phyloP scores from a whole-genome alignment of 768 basidiomycete genomes.

The Infundibulicybe gibba region DNA sequence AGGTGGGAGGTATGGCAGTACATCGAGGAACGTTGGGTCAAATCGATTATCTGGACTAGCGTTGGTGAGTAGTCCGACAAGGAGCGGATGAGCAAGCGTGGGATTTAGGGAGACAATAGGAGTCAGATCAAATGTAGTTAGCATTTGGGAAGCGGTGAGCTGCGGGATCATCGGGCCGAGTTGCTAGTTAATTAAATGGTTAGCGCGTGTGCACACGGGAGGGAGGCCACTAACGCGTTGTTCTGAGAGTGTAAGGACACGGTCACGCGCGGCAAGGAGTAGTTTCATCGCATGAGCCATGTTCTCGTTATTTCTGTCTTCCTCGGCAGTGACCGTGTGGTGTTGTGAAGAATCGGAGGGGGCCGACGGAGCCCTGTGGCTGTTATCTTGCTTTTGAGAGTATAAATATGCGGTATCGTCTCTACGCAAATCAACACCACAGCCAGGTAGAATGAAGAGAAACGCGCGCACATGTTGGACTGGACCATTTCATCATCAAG shows the following conservation, averaged over 20 bases:
- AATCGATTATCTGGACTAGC: conserved; percentile 29
- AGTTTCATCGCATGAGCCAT: conserved; percentile 65
- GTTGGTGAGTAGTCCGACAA: conserved; percentile 50
- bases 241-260: conserved; percentile 72
- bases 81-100: conserved; percentile 63
- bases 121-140: conserved; percentile 66
- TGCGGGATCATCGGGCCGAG: conserved; percentile 49
- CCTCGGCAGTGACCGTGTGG: conserved; percentile 29
- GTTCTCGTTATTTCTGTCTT: conserved; percentile 54
- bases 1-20: conserved; percentile 64
- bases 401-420: conserved; percentile 40
- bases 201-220: neutral
- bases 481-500: conserved; percentile 53
- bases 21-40: conserved; percentile 55
- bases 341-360: conserved; percentile 30
- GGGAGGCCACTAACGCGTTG: conserved; percentile 51
- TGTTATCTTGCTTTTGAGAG: conserved; percentile 27
- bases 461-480: conserved; percentile 35
- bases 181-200: conserved; percentile 28
- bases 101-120: conserved; percentile 68
- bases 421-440: conserved; percentile 19
- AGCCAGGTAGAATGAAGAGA: conserved; percentile 37
- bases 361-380: conserved; percentile 31
- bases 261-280: conserved; percentile 63
- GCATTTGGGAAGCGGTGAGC: conserved; percentile 43